A percentile compares a stretch with the other conserved stretches of the same genome.
phyloP scores from a whole-genome alignment of 2,329 filamentous ascomycete species.

The Fusarium brachygibbosum region DNA sequence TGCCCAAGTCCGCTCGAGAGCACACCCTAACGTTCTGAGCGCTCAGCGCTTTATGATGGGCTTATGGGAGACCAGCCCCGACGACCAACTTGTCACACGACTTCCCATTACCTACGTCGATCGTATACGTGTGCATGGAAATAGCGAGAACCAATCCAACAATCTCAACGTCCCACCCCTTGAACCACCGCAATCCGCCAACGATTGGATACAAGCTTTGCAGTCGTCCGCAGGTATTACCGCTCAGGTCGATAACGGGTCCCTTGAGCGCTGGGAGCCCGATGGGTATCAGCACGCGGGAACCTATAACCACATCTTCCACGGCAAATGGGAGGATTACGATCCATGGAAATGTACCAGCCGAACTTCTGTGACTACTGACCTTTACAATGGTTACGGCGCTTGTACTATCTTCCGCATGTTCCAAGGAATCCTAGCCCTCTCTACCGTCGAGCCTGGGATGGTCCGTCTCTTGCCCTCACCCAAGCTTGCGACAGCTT shows the following conservation, averaged over 20 bases:
- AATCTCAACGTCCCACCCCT: slow-evolving; percentile 41
- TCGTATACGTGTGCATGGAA: slow-evolving; percentile 74
- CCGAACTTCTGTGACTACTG: slow-evolving; percentile 66
- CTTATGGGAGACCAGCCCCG: slow-evolving; percentile 70
- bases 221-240: slow-evolving; percentile 65
- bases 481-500: slow-evolving; percentile 79
- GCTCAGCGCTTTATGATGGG: slow-evolving; percentile 76
- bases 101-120: slow-evolving; percentile 78
- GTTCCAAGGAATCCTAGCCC: slow-evolving; percentile 69
- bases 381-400: slow-evolving; percentile 70
- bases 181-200: slow-evolving; percentile 52
- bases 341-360: slow-evolving; percentile 69
- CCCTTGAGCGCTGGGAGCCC: slow-evolving; percentile 78
- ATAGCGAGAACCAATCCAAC: slow-evolving; percentile 49
- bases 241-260: slow-evolving; percentile 79
- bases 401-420: slow-evolving; percentile 71
- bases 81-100: slow-evolving; percentile 70
- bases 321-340: slow-evolving; percentile 68
- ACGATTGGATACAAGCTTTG: slow-evolving; percentile 57
- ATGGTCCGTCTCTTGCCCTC: slow-evolving; percentile 82
- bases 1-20: slow-evolving; percentile 75
- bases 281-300: slow-evolving; percentile 74
- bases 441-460: slow-evolving; percentile 70
- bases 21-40: slow-evolving; percentile 72
- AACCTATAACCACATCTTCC: slow-evolving; percentile 67